Base-by-base conservation (phyloP, 2,329 filamentous ascomycete species). In the Cladophialophora immunda region DNA sequence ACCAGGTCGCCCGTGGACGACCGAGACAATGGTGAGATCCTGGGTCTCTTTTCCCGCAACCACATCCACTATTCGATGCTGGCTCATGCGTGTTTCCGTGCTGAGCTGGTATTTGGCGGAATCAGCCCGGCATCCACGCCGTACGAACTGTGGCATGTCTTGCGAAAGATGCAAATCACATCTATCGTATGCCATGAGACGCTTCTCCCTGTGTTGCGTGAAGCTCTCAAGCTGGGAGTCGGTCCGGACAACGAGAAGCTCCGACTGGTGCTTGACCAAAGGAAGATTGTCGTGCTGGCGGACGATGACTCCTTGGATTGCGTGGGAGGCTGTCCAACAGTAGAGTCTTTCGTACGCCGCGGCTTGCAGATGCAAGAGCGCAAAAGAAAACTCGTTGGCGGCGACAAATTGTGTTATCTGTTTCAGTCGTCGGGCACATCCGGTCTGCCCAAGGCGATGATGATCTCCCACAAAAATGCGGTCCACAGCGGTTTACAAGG, bases 131-230 rank as follows among this genome's bases (percentile, higher is more conserved):
- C 45, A 50, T 50, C 45, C 45, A 50, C 45, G 8, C 9, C 45
- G 45, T 50, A 50, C 45, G 45, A 50, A 13, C 22, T 50, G 45
- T 50, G 45, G 45, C 45, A 50, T 50, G 45, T 50, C 22, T 17
- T 50, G 45, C 25, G 45, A 25, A 50, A 50, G 45, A 50, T 50
- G 45, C 45, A 50, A 22, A 50, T 50, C 45, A 50, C 45, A 25
- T 50, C 45, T 11, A 50, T 50, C 27, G 45, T 50, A 11, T 50
- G 45, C 45, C 45, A 50, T 27, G 19, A 50, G 22, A 50, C 45
- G 45, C 45, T 50, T 27, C 45, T 50, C 2, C 19, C 45, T 5
- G 45, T 50, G 3, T 25, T 50, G 45, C 45, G 22, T 25, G 45
- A 50, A 27, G 45, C 45, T 50, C 25, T 50, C 45, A 50, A 50